Evolutionary conservation across 495 filamentous ascomycete genomes (phyloP), one percentile per base, ranked within the genome.

Genomic region (Hypomontagnella submonticulosa): DNA sequence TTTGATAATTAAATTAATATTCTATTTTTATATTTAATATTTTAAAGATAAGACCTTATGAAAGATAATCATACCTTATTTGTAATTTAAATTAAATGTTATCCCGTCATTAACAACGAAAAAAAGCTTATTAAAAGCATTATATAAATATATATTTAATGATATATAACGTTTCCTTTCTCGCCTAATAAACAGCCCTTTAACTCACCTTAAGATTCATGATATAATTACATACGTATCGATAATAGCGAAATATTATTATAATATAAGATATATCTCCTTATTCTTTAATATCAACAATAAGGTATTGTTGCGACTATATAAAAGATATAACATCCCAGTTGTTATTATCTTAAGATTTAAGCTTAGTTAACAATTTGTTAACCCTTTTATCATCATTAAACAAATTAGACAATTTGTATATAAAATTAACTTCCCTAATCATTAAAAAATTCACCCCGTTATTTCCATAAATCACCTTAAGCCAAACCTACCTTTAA

Each of bases 21-120:
- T 38, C 6, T 11, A 23, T 12, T 52, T 38, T 52, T 37, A 37
- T 52, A 38, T 52, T 20, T 40, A 52, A 4, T 9, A n/a, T 37
- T 40, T 52, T 2, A 40, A 52, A 38, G 15, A 52, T 52, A 12
- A 19, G 12, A n/a, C 27, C 11, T 12, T 20, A 38, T 38, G n/a
- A 23, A 52, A 52, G 40, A 19, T 38, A 23, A 38, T 38, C 40
- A 12, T 38, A 6, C 40, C 27, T 6, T 2, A 4, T 10, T 52
- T 52, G 40, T 52, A 52, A 52, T 52, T 20, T 27, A 38, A 52
- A 52, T 34, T 52, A 15, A 52, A 38, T 38, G n/a, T 34, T n/a
- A 23, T 16, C 3, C 9, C 19, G 40, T 37, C 23, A 19, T 2
- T 27, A 23, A 23, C 40, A 20, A 52, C 10, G 2, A 38, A 52